Base-by-base conservation (phyloP, 345 rosid species). In the Nasturtium officinale region DNA sequence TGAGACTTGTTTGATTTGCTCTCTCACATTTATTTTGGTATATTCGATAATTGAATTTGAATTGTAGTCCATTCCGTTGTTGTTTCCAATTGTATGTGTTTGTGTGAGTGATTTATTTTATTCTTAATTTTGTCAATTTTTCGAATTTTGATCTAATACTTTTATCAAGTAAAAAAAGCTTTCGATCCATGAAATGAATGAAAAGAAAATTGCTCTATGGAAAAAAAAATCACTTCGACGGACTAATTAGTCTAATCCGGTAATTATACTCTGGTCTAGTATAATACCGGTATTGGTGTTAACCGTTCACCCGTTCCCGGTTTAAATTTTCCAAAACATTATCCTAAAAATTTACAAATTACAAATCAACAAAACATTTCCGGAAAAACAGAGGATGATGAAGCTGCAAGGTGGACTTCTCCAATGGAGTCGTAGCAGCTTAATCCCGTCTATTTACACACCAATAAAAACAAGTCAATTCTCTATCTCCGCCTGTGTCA, bases 401-500 rank as follows among this genome's bases (percentile, higher is more conserved):
- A 78, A 79, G 82, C 72, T 77, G 60, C 89, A 76, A 57, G 89
- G 88, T 45, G 89, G 88, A 70, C 91, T 87, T 80, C 87, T 82
- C 65, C 87, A 55, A 62, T 87, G 96, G 94, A 84, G 80, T 83
- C 89, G 81, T 67, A 80, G 83, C 79, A 66, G 40, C 65, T 17
- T 73, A 64, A 72, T 65, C 33, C 83, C 67, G 63, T 81, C 82
- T 35, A 25, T 79, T 40, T 75, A 79, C 62, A 48, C 73, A 1
- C 45, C 56, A 73, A 20, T 74, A 61, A 79, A 54, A 69, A 75
- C 13, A 51, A 2, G 66, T 9, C 29, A 54, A 16, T 7, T 66
- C 16, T 73, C 78, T 18, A 61, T 83, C 46, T 75, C 79, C 7
- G 86, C 88, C 3, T 76, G 87, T 28, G 75, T 87, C 21, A 61